These are phyloP conservation scores for Kregervanrija pseudodelftensis DNA, from an alignment of 805 yeast species.

Conservation along the genomic window DNA sequence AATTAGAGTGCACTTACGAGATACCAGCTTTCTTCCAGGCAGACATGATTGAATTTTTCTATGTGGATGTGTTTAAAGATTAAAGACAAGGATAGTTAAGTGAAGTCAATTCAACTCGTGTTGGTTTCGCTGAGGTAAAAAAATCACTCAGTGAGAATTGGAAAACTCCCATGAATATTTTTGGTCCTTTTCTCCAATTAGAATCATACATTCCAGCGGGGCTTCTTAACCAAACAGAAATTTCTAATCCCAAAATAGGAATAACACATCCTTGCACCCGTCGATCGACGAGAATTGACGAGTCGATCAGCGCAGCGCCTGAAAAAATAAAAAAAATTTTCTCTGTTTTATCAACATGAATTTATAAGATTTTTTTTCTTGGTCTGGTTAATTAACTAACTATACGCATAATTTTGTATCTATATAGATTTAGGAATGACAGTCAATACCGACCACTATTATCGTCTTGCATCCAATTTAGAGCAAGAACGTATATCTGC, in stretches of 20 bases:
- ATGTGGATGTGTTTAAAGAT: constrained; percentile 5
- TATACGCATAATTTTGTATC: background rate
- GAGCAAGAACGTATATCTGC: constrained; percentile 66
- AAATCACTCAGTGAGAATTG: no score
- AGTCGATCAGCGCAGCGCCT: background rate
- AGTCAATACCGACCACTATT: constrained; percentile 71
- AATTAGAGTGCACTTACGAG: constrained; percentile 34
- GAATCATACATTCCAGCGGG: background rate
- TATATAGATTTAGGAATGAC: constrained; percentile 25
- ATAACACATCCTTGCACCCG: background rate
- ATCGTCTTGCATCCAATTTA: constrained; percentile 67
- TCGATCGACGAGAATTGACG: constrained; percentile 10
- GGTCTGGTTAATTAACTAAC: background rate
- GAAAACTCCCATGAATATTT: background rate
- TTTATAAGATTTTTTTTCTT: no score
- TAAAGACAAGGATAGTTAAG: background rate
- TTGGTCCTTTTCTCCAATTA: background rate
- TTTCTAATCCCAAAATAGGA: background rate
- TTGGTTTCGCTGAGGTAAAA: no score
- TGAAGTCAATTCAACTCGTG: background rate
- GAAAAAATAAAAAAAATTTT: background rate
- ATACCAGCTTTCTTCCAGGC: constrained; percentile 63
- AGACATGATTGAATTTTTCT: constrained; percentile 32
- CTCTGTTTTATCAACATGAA: background rate
- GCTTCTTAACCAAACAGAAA: constrained; percentile 4